Base-by-base conservation (phyloP, 768 basidiomycete species). In the Clathrus columnatus region DNA sequence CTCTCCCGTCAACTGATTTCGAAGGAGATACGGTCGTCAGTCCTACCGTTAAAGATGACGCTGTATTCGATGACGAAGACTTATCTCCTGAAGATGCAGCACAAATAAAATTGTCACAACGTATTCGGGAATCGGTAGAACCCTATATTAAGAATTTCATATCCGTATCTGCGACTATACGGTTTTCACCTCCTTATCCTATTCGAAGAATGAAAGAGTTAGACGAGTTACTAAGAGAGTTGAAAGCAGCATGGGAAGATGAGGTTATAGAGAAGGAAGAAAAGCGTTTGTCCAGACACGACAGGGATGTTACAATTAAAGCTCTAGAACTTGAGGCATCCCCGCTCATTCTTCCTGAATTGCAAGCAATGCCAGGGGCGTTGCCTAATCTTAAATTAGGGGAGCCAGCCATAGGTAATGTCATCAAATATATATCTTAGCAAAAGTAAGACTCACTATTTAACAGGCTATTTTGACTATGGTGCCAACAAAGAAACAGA, bases 131-230 rank as follows among this genome's bases (percentile, higher is more conserved):
- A 52, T 83, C 88, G 0, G 74, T 94, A n/a, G 80, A 87, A 41
- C 87, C 89, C 1, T 99, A 96, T 66, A 73, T 76, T 61, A 82
- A 74, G 58, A 93, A 89, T 1, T 91, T 92, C 64, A 87, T 97
- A 27, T 98, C 96, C 1, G 89, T 92, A 43, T 97, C 94, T 2
- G 87, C 94, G 0, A 91, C 93, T 0, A 73, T 97, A 47, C 82
- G 91, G 4, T 96, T 96, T 66, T 89, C 85, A 14, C 92, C 95
- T 21, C 96, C 96, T 4, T 85, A 90, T 64, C 87, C 93, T 6
- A 80, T 99, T 41, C 74, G 79, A 2, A 79, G 79, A 46, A 96
- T 98, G 91, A 86, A 88, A 62, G 85, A 89, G 61, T 73, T 97
- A 5, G 93, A 98, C 62, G 79, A 84, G 21, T 76, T 84, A 54